Base-by-base conservation (phyloP, 1,139 yeast genomes). In the Ashbya aceris region DNA sequence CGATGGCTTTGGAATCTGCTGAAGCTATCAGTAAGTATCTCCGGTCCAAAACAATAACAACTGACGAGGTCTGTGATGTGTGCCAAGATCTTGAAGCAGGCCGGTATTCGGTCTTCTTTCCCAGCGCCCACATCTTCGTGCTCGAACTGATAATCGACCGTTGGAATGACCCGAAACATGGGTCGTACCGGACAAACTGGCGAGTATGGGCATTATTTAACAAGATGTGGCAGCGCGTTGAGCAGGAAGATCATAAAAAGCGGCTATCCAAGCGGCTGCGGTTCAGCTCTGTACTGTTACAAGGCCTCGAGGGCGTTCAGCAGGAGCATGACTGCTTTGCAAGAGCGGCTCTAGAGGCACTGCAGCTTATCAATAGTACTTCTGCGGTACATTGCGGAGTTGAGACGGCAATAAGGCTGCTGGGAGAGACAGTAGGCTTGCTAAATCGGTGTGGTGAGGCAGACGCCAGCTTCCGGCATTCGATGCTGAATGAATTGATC, bases 141-240 rank as follows among this genome's bases (percentile, higher is more conserved):
- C 65, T 83, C 33, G 89, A 83, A 42, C 69, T 87, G 51, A 51
- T 83, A 2, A 67, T 78, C 47, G 93, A 84, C 53, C 69, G 89
- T 49, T 61, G 85, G 50, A 72, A 73, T 45, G 85, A 79, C 55
- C 45, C 57, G 43, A 56, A 64, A 44, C 47, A 67, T 43, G 52
- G 58, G 2, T 48, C 55, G 4, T 78, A 78, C 69, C 76, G 72
- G 51, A 56, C 48, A 10, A 60, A 65, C 40, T 42, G 57, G 0
- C 54, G 58, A 2, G 61, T 71, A 1, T 81, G 89, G 86, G 43
- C 45, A 3, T 57, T 78, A 35, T 67, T 76, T 45, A 53, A 57
- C 35, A 54, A 54, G 12, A 56, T 69, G 30, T 77, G 81, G 77
- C 33, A 33, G 0, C 41, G 46, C 2, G 45, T 66, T 52, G 45